phyloP scores from a whole-genome alignment of 345 rosid species.

The Brassica nigra region DNA sequence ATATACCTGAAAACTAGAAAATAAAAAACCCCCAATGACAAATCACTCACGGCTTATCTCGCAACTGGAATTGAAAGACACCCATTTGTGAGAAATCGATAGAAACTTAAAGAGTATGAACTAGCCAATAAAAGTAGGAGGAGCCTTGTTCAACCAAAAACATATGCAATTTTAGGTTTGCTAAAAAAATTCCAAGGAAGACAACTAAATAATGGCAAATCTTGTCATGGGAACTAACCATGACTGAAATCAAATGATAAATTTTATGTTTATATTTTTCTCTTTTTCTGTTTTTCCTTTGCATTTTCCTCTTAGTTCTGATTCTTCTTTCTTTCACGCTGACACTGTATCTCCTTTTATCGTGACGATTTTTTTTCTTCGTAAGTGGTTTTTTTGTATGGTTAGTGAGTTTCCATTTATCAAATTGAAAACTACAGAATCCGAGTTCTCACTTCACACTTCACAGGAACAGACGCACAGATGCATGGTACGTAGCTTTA shows the following conservation, averaged over 20 bases:
- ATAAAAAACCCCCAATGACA: neutral
- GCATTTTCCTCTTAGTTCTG: no score
- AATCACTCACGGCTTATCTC: conserved; percentile 3
- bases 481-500: neutral
- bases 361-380: no score
- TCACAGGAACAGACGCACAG: neutral
- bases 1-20: neutral
- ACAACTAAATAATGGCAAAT: neutral
- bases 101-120: neutral
- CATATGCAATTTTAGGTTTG: neutral
- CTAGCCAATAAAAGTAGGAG: neutral
- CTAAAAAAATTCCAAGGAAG: neutral
- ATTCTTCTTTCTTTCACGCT: no score
- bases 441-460: neutral
- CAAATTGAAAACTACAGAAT: neutral
- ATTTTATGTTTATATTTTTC: no score
- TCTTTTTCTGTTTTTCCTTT: no score
- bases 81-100: neutral
- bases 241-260: no score
- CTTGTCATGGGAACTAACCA: no score
- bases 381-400: no score
- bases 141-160: conserved; percentile 7
- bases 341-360: no score
- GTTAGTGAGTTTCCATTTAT: neutral
- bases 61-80: conserved; percentile 1